Conservation (phyloP, 495 filamentous ascomycete genomes). For the Xylaria nigripes region DNA sequence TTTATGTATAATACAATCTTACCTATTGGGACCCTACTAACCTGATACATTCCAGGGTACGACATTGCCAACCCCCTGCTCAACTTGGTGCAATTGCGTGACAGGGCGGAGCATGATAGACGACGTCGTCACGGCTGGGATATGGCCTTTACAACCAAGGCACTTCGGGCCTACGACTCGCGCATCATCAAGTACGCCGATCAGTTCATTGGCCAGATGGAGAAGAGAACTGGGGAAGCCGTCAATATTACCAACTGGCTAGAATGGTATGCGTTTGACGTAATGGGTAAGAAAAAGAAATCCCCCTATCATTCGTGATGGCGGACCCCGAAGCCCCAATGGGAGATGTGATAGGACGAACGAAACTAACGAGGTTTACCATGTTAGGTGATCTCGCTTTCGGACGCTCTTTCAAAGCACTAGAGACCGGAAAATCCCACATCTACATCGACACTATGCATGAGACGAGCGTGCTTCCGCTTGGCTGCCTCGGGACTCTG, state of each 20-base stretch:
- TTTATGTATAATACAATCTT: neutral
- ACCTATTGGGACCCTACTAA: neutral
- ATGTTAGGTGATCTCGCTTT: conserved; percentile 6
- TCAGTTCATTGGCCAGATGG: conserved; percentile 8
- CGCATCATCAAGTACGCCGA: conserved; percentile 9
- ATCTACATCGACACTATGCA: conserved; percentile 10
- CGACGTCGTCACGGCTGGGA: conserved; percentile 9
- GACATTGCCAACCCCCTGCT: conserved; percentile 10
- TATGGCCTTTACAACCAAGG: conserved; percentile 8
- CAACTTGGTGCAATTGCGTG: conserved; percentile 8
- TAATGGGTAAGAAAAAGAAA: conserved; percentile 30
- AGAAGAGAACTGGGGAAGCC: conserved; percentile 9
- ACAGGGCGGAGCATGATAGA: conserved; percentile 6
- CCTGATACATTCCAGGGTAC: neutral
- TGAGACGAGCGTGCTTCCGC: conserved; percentile 5
- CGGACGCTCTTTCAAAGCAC: conserved; percentile 7
- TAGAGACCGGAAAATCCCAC: conserved; percentile 3
- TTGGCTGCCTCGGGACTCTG: conserved; percentile 6
- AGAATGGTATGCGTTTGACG: conserved; percentile 41
- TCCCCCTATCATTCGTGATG: too few species aligned
- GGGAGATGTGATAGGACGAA: too few species aligned
- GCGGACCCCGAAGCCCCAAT: too few species aligned
- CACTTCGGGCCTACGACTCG: conserved; percentile 6
- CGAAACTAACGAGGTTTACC: too few species aligned
- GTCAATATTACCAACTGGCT: conserved; percentile 40